Conservation (phyloP, 495 filamentous ascomycete species). For the Neurospora sp. region DNA sequence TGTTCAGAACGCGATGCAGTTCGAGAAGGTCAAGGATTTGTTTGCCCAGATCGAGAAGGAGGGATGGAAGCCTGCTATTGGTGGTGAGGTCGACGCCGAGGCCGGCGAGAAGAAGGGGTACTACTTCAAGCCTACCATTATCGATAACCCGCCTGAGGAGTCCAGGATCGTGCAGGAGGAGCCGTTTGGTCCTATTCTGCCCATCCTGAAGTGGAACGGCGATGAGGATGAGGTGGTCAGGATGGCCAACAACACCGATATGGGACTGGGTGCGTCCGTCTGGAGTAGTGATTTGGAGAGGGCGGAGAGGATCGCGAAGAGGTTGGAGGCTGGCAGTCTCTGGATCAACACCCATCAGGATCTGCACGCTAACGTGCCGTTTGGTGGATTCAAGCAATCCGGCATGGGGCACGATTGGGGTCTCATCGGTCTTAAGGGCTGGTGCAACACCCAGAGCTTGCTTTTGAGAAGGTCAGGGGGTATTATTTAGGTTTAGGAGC, state of each 20-base stretch:
- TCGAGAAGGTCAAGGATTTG: conserved; percentile 40
- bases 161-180: conserved; percentile 36
- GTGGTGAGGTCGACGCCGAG: conserved; percentile 19
- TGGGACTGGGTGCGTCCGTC: conserved; percentile 48
- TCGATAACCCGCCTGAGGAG: conserved; percentile 37
- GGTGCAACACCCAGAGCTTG: conserved; percentile 35
- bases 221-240: conserved; percentile 49
- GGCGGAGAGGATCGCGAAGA: conserved; percentile 40
- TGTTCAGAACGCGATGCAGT: conserved; percentile 53
- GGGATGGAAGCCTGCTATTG: conserved; percentile 33
- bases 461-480: conserved; percentile 5
- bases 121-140: conserved; percentile 40
- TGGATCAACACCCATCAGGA: conserved; percentile 46
- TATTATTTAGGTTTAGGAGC: neutral
- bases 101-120: conserved; percentile 25
- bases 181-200: conserved; percentile 49
- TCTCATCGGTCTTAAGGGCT: conserved; percentile 37
- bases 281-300: conserved; percentile 43
- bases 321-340: conserved; percentile 45
- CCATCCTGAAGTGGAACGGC: conserved; percentile 40
- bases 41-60: conserved; percentile 34
- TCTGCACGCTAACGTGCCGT: conserved; percentile 31
- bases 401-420: conserved; percentile 50
- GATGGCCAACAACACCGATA: conserved; percentile 45
- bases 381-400: conserved; percentile 47